Base-by-base conservation (phyloP, 371 early-diverging fungal genomes). In the Mucor irregularis region DNA sequence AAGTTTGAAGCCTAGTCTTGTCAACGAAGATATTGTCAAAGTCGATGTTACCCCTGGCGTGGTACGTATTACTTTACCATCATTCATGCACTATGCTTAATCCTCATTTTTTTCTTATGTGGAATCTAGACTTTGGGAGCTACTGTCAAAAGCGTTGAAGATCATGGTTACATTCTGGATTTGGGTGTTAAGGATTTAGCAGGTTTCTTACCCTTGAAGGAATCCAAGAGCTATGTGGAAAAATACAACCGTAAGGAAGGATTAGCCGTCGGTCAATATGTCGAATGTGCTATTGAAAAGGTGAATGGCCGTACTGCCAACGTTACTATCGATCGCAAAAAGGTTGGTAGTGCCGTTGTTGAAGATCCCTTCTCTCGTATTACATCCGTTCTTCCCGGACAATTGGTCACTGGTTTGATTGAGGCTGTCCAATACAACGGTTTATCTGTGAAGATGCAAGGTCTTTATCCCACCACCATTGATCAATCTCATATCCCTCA, bases 91-190 rank as follows among this genome's bases (percentile, higher is more conserved):
- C n/a, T n/a, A n/a, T n/a, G n/a, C n/a, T n/a, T n/a, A n/a, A n/a
- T n/a, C n/a, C n/a, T n/a, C n/a, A n/a, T n/a, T n/a, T n/a, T n/a
- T n/a, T n/a, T n/a, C n/a, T n/a, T n/a, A n/a, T n/a, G n/a, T n/a
- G n/a, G n/a, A n/a, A n/a, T n/a, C 44, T 68, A 88, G 87, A 61
- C 76, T 14, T 54, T 92, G 30, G 61, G 81, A 16, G 90, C 84
- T 10, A 63, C 82, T n/a, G 81, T 92, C 7, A 55, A 73, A 46
- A 84, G 85, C 56, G 79, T 85, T 11, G 92, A 94, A 68, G 94
- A 92, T 71, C 93, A 89, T 57, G 94, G 94, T 33, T 90, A 90
- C 56, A 66, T 90, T 49, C 56, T 94, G n/a, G 78, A 78, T 13
- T 57, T 86, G 29, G 94, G 94, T 42, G 73, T 92, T 44, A 69